Conservation (phyloP, 2,329 filamentous ascomycete species). For the Fusarium proliferatum region DNA sequence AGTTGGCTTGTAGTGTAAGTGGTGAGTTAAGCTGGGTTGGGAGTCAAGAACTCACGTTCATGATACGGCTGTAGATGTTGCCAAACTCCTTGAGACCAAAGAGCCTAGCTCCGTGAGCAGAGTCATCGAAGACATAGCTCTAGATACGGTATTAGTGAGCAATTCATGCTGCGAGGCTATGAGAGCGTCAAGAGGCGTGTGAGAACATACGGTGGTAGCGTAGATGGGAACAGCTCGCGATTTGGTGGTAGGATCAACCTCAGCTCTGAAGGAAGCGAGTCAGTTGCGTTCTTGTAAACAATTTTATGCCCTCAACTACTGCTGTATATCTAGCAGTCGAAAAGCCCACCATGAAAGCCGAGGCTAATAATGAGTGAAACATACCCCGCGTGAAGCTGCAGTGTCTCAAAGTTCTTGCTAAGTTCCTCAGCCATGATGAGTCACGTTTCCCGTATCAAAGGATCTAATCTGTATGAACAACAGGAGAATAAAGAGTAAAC, state of each 20-base stretch:
- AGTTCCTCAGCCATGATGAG: slow-evolving; percentile 54
- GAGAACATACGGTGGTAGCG: slow-evolving; percentile 74
- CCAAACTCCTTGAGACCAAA: slow-evolving; percentile 97
- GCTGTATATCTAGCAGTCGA: not conserved
- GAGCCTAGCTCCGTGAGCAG: slow-evolving; percentile 91
- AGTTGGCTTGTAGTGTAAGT: slow-evolving; percentile 72
- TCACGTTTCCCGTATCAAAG: not conserved
- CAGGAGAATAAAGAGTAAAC: not conserved
- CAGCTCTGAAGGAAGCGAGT: slow-evolving; percentile 66
- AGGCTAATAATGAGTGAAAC: slow-evolving; percentile 37
- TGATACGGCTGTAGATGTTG: slow-evolving; percentile 97
- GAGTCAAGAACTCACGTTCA: slow-evolving; percentile 73
- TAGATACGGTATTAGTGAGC: slow-evolving; percentile 47
- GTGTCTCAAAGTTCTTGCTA: slow-evolving; percentile 79
- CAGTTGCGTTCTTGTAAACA: not conserved
- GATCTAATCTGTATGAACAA: not conserved
- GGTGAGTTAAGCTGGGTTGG: not conserved
- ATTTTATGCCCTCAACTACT: not conserved
- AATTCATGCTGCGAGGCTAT: not conserved
- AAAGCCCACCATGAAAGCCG: slow-evolving; percentile 28
- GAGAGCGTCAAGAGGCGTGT: not conserved
- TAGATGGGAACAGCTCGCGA: slow-evolving; percentile 96
- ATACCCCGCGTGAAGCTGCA: slow-evolving; percentile 87
- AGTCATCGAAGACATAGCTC: slow-evolving; percentile 96
- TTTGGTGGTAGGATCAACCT: slow-evolving; percentile 83